A percentile compares a stretch with the other conserved stretches of the same genome.
Evolutionary conservation across 371 early-diverging fungal species (phyloP).

Genomic region (Circinella minor): DNA sequence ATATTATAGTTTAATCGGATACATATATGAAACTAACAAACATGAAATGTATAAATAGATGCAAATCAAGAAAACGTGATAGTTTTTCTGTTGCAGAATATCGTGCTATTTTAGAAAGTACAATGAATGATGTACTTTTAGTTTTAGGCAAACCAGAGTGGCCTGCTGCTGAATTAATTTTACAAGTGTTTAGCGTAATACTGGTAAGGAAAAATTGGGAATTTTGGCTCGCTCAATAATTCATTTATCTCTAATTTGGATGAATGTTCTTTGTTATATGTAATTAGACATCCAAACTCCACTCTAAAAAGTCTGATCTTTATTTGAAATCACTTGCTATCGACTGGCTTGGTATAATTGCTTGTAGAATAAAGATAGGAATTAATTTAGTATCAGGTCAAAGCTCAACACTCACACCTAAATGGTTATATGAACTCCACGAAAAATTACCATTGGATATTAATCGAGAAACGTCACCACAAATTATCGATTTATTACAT

Average conservation of each 20-base stretch:
- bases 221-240: too few species aligned
- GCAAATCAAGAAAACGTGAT: constrained; percentile 56
- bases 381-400: constrained; percentile 27
- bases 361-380: constrained; percentile 53
- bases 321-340: constrained; percentile 72
- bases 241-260: background rate
- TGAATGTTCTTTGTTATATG: constrained; percentile 21
- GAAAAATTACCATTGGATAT: constrained; percentile 31
- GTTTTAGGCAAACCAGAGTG: constrained; percentile 88
- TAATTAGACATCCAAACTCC: constrained; percentile 30
- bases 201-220: constrained; percentile 1
- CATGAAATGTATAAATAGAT: constrained; percentile 31
- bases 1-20: too few species aligned
- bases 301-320: constrained; percentile 63
- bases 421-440: constrained; percentile 40
- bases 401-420: constrained; percentile 25
- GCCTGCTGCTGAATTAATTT: constrained; percentile 78
- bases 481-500: constrained; percentile 23
- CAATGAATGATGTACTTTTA: constrained; percentile 75
- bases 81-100: constrained; percentile 72
- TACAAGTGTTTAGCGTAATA: constrained; percentile 14
- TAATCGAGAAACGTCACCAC: constrained; percentile 15
- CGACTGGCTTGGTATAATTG: constrained; percentile 76
- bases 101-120: constrained; percentile 66
- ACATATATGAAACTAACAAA: too few species aligned